A percentile compares a stretch with the other conserved stretches of the same genome.
phyloP scores from a whole-genome alignment of 805 yeast species.

The Kodamaea fukazawae region DNA sequence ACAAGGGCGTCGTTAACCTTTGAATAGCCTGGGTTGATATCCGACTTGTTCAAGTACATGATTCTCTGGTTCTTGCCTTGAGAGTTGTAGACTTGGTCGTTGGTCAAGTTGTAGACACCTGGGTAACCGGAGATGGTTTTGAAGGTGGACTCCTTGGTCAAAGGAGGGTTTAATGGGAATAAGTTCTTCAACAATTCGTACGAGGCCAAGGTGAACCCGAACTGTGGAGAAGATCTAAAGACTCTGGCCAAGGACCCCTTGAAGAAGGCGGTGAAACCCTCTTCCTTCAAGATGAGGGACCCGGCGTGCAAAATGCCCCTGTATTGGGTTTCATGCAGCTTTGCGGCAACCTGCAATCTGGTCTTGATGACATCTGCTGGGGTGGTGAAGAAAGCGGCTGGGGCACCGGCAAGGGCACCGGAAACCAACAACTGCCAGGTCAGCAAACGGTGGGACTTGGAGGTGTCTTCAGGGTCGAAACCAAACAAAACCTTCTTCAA shows the following conservation, averaged over 20 bases:
- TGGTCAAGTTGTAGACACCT: slow-evolving; percentile 43
- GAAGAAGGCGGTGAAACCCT: slow-evolving; percentile 82
- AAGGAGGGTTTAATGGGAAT: slow-evolving; percentile 64
- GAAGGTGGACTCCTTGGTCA: slow-evolving; percentile 42
- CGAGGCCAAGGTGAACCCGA: slow-evolving; percentile 96
- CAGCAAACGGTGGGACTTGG: slow-evolving; percentile 56
- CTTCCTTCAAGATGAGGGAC: slow-evolving; percentile 69
- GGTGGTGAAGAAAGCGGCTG: slow-evolving; percentile 94
- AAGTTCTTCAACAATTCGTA: slow-evolving; percentile 83
- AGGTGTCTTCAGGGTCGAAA: slow-evolving; percentile 70
- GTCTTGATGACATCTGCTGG: slow-evolving; percentile 98
- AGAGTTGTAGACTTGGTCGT: slow-evolving; percentile 43
- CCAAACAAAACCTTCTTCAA: slow-evolving; percentile 77
- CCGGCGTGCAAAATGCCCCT: slow-evolving; percentile 77
- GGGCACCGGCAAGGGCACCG: slow-evolving; percentile 97
- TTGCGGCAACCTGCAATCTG: slow-evolving; percentile 81
- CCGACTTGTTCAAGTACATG: slow-evolving; percentile 33
- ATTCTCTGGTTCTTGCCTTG: slow-evolving; percentile 34
- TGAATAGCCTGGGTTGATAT: slow-evolving; percentile 13
- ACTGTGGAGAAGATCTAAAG: slow-evolving; percentile 93
- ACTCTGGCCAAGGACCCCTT: slow-evolving; percentile 97
- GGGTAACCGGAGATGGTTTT: slow-evolving; percentile 46
- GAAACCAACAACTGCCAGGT: slow-evolving; percentile 81
- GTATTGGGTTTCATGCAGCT: slow-evolving; percentile 74
- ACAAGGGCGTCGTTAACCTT: slow-evolving; percentile 38